Base-by-base conservation (phyloP, 768 basidiomycete genomes). In the Leucogyrophana mollusca region DNA sequence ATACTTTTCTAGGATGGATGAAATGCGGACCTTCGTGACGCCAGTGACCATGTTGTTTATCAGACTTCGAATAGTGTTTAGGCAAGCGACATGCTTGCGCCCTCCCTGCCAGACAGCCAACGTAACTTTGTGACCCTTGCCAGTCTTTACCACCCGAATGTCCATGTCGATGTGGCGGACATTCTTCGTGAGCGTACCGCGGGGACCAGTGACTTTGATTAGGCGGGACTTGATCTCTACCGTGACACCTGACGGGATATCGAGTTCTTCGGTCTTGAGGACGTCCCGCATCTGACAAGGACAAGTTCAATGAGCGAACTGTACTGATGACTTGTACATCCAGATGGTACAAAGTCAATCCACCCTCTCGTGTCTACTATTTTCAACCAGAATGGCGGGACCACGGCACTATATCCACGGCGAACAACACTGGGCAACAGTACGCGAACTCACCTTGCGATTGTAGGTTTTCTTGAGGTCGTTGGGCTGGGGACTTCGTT, bases 21-120 rank as follows among this genome's bases (percentile, higher is more conserved):
- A 3, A 33, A 32, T 0, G 34, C 71, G 48, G 50, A 86, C 93
- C 83, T 94, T 92, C 41, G 93, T 97, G 52, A 99, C 96, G 54
- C 96, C 96, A 54, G 73, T 92, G 67, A 98, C 80, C 94, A 99
- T 93, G 80, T 99, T 99, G 70, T 82, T 83, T 61, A 99, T 95
- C 60, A 95, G 67, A 57, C 87, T 94, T 70, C 85, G 87, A 72
- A 99, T 91, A 30, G 96, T 99, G 57, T 94, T 84, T 55, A 99
- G 76, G 78, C 94, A 97, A 47, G 96, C 96, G 61, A 98, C 90
- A 66, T 99, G 96, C 77, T 99, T 99, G 66, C 96, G 85, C 54
- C 84, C 88, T 52, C 91, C 96, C 73, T 97, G 92, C 96, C 96
- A 99, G 50, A 99, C 90, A 50, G 92, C 90, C 61, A 98, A 81